Conservation (phyloP, 2,329 filamentous ascomycete species). For the Cadophora malorum region DNA sequence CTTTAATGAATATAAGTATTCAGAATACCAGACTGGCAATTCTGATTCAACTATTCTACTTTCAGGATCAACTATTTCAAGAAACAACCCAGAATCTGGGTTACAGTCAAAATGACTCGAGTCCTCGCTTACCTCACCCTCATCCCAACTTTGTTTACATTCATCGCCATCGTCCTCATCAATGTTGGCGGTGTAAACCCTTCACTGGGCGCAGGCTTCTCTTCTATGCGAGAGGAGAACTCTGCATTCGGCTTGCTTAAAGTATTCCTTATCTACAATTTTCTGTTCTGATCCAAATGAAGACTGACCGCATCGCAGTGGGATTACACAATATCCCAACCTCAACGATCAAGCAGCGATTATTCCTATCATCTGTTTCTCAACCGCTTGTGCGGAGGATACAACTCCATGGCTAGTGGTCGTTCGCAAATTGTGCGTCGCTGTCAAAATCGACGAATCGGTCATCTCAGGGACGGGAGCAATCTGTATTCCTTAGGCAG, state of each 20-base stretch:
- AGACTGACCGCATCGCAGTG: slow-evolving; percentile 6
- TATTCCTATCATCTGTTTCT: slow-evolving; percentile 4
- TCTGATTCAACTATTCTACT: neutral
- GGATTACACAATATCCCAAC: neutral
- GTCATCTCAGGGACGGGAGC: neutral
- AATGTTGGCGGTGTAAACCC: slow-evolving; percentile 12
- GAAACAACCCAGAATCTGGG: neutral
- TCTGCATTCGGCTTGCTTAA: neutral
- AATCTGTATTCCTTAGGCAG: neutral
- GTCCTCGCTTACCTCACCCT: slow-evolving; percentile 7
- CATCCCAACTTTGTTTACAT: slow-evolving; percentile 13
- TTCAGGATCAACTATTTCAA: neutral
- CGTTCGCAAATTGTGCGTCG: neutral
- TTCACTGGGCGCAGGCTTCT: neutral
- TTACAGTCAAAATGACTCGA: slow-evolving; percentile 5
- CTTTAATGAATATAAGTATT: neutral
- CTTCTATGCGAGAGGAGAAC: slow-evolving; percentile 1
- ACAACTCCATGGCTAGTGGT: neutral
- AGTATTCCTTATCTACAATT: neutral
- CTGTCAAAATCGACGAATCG: neutral
- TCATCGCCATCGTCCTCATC: slow-evolving; percentile 13
- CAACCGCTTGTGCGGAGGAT: slow-evolving; percentile 9
- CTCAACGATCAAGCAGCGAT: neutral
- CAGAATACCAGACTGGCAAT: neutral
- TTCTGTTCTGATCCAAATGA: neutral